Base-by-base conservation (phyloP, 164 flowering plant species). In the Vitis labrusca region DNA sequence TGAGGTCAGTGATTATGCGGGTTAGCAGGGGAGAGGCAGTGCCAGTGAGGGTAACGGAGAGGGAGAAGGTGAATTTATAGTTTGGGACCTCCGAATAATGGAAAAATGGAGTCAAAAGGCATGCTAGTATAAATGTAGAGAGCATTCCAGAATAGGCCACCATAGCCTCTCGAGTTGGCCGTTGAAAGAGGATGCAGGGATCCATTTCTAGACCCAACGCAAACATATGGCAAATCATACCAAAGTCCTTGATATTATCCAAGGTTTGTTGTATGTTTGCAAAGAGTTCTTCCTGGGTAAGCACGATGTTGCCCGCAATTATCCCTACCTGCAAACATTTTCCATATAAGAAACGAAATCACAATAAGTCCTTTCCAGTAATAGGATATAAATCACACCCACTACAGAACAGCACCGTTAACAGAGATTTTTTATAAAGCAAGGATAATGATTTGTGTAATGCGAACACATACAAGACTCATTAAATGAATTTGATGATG, bases 131-230 rank as follows among this genome's bases (percentile, higher is more conserved):
- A 61, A 88, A 69, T 2, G 92, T 80, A 16, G 83, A 61, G 9
- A 85, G 14, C 63, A 88, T 77, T 48, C 86, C 86, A 0, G 82
- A 70, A 54, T 77, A 85, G 10, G 91, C 86, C 16, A 89, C 69
- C 11, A 72, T 71, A 6, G 86, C 86, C 47, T 83, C 88, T 0
- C 80, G 79, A 27, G 77, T 72, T 6, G 86, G 85, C 9, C 73
- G 55, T 14, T 64, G 79, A 37, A 86, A 50, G 52, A 84, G 61
- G 7, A 79, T 67, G 14, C 61, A 50, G 7, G 91, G 93, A 57
- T 88, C 88, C 84, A 92, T 83, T 73, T 90, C 94, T 8, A 92
- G 71, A 19, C 94, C 97, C 57, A 89, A 60, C 12, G 84, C 89
- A 59, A 90, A 89, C 86, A 90, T 82, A 76, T 88, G 85, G 68